Base-by-base conservation (phyloP, 1,139 yeast species). In the Debaryomycetaceae sp. region DNA sequence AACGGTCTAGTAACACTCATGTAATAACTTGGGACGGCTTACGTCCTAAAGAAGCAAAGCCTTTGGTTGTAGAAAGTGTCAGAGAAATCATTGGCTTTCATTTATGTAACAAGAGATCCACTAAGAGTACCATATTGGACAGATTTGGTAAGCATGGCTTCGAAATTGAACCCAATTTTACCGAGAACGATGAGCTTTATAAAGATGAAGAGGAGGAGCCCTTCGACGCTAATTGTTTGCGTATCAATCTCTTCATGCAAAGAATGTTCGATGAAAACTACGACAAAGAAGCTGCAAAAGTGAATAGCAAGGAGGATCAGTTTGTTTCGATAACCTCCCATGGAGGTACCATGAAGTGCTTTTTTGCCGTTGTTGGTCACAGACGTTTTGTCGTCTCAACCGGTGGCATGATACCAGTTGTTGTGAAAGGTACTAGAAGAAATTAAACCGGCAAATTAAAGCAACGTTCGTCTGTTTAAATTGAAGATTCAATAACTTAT, bases 41-140 rank as follows among this genome's bases (percentile, higher is more conserved):
- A 13, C 55, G 66, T n/a, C 81, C 80, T 4, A 45, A 40, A 6
- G 78, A 68, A 6, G 67, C 78, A 14, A 55, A 66, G 14, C 81
- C 80, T 5, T 44, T 73, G 11, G 54, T 65, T 13, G 70, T 81
- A 20, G 93, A 86, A 46, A 70, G 74, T 37, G 54, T 85, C 5
- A 68, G 95, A 43, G 95, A 86, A 59, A 81, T 84, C 0, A 72
- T 82, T 24, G 93, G 93, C 1, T 68, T 67, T 13, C 87, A 86
- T 58, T 64, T 81, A 3, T 86, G 95, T 59, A 90, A 86, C 59
- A 73, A 77, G 57, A 64, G 93, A 43, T 66, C 78, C 2, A 51
- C 72, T 2, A 71, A 68, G 49, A 46, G 60, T 1, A 60, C 47
- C 30, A 58, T 70, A 14, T 43, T 44, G 4, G 49, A 53, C 17